Conservation (phyloP, 164 flowering plant species). For the Platanus orientalis region DNA sequence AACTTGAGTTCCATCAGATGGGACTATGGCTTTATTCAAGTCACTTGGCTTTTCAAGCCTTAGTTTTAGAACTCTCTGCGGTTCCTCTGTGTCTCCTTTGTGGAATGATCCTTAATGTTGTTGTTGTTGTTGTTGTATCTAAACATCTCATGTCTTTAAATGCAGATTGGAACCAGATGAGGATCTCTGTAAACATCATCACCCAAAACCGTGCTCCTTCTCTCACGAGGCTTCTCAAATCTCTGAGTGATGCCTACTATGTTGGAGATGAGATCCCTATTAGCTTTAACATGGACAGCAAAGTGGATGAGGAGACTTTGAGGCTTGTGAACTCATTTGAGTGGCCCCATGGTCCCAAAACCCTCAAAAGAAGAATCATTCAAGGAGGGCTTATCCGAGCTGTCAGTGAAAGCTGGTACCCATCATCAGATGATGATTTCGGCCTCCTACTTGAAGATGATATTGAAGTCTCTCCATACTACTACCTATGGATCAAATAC, state of each 20-base stretch:
- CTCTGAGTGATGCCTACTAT: constrained; percentile 70
- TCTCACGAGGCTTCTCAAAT: constrained; percentile 70
- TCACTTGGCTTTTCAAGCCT: neutral
- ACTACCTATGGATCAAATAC: constrained; percentile 91
- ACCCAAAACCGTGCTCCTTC: constrained; percentile 85
- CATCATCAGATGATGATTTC: constrained; percentile 77
- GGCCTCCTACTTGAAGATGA: constrained; percentile 96
- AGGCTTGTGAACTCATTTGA: constrained; percentile 54
- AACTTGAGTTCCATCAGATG: neutral
- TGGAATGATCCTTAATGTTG: too few relatives aligned
- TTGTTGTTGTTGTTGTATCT: too few relatives aligned
- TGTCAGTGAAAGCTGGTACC: constrained; percentile 99
- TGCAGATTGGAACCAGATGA: constrained; percentile 96
- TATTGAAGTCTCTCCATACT: constrained; percentile 95
- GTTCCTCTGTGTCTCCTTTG: neutral
- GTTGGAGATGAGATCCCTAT: constrained; percentile 78
- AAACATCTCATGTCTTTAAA: neutral
- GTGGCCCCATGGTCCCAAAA: constrained; percentile 94
- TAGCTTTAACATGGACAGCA: constrained; percentile 95
- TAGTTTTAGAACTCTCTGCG: neutral
- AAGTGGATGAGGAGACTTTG: constrained; percentile 76
- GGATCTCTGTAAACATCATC: constrained; percentile 73
- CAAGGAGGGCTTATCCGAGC: constrained; percentile 97
- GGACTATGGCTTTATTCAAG: neutral
- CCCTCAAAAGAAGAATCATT: constrained; percentile 77